Percentiles rank a stretch among this genome's conserved stretches.
Evolutionary conservation across 257 asterid species (phyloP).

Genomic region (Forsythia suspensa): DNA sequence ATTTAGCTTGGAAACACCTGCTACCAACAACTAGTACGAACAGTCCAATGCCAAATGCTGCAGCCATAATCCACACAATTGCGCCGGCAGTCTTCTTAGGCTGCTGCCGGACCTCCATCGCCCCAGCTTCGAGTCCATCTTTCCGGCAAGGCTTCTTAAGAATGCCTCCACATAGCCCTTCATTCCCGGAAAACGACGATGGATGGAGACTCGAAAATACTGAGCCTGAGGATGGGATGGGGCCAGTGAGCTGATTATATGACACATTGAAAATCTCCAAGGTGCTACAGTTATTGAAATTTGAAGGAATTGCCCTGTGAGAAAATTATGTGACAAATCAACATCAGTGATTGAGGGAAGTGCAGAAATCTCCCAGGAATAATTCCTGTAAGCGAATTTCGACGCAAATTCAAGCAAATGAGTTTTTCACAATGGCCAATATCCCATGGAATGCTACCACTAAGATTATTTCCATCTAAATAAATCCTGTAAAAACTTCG

Average conservation of each 20-base stretch:
- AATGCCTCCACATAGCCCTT: conserved; percentile 70
- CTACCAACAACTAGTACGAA: conserved; percentile 46
- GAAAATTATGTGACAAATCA: conserved; percentile 73
- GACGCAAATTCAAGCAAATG: conserved; percentile 33
- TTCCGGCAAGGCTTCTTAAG: conserved; percentile 43
- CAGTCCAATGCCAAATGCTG: conserved; percentile 45
- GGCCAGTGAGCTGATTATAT: conserved; percentile 61
- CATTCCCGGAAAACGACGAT: conserved; percentile 39
- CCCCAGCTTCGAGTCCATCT: conserved; percentile 46
- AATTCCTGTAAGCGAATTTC: conserved; percentile 43
- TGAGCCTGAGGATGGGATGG: conserved; percentile 63
- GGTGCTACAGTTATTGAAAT: conserved; percentile 77
- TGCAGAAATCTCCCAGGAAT: conserved; percentile 51
- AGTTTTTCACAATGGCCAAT: conserved; percentile 43
- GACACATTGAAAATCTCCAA: conserved; percentile 65
- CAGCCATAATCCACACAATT: background rate
- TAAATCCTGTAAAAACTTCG: background rate
- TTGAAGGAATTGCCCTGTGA: conserved; percentile 66
- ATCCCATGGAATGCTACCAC: conserved; percentile 45
- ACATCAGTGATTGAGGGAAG: conserved; percentile 63
- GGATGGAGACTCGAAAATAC: conserved; percentile 54
- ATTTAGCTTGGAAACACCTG: conserved; percentile 36
- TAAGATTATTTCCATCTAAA: conserved; percentile 41
- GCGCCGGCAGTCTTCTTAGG: background rate
- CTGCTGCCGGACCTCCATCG: conserved; percentile 36